phyloP scores from a whole-genome alignment of 179 eudicot species.

The Silene vulgaris region DNA sequence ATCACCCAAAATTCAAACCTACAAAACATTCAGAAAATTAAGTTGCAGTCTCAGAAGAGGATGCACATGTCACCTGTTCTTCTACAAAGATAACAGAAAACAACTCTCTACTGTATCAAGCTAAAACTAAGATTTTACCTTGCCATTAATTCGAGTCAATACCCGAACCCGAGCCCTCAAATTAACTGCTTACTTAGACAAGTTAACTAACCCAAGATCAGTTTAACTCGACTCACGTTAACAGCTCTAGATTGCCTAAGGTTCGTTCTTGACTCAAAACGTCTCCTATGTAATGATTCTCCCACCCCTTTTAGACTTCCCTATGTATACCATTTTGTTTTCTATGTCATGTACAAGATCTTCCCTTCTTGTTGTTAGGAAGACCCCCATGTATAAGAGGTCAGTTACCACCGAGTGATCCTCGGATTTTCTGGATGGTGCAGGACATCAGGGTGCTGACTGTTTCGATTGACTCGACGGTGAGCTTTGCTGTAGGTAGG shows the following conservation, averaged over 20 bases:
- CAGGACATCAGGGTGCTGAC: constrained; percentile 57
- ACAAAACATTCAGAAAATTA: constrained; percentile 18
- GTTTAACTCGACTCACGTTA: constrained; percentile 12
- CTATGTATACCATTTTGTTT: constrained; percentile 21
- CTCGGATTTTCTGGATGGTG: constrained; percentile 61
- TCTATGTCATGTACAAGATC: constrained; percentile 31
- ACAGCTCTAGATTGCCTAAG: constrained; percentile 30
- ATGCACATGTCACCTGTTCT: constrained; percentile 22
- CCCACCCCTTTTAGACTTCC: constrained; percentile 15
- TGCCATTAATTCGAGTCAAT: constrained; percentile 34
- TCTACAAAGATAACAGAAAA: constrained; percentile 21
- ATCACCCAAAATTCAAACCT: constrained; percentile 18
- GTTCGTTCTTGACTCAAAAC: constrained; percentile 86
- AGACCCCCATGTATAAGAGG: neutral
- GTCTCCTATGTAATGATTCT: constrained; percentile 22
- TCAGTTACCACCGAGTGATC: constrained; percentile 30
- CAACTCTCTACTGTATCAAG: neutral
- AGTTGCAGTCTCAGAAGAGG: constrained; percentile 10
- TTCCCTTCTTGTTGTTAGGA: neutral
- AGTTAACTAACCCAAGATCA: neutral
- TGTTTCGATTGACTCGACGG: constrained; percentile 62
- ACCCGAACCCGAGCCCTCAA: constrained; percentile 38
- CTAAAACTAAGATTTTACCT: constrained; percentile 20
- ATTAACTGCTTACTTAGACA: constrained; percentile 14
- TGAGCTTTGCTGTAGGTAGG: constrained; percentile 52